Conservation (phyloP, 768 basidiomycete species). For the Podaxis sp. region DNA sequence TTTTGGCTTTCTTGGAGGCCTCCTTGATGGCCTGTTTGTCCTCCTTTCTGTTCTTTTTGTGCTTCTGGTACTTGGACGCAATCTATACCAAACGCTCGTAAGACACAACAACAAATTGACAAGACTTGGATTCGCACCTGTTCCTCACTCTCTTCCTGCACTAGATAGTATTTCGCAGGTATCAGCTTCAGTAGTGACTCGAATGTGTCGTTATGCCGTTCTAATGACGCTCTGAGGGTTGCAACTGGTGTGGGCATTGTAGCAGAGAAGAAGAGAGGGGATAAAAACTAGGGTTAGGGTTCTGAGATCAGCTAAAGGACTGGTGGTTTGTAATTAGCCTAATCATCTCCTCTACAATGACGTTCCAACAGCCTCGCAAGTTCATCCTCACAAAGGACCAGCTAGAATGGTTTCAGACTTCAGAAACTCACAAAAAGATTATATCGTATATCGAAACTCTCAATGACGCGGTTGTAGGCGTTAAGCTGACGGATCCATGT, state of each 20-base stretch:
- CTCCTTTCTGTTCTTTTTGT: slow-evolving; percentile 81
- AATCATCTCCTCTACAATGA: slow-evolving; percentile 17
- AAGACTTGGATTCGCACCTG: slow-evolving; percentile 39
- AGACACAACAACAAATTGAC: background rate
- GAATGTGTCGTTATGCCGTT: slow-evolving; percentile 83
- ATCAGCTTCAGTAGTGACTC: slow-evolving; percentile 81
- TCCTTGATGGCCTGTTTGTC: slow-evolving; percentile 87
- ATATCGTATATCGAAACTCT: slow-evolving; percentile 67
- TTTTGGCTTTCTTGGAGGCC: slow-evolving; percentile 82
- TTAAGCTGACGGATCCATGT: slow-evolving; percentile 68
- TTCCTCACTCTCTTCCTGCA: slow-evolving; percentile 60
- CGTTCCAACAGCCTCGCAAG: slow-evolving; percentile 58
- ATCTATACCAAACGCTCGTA: slow-evolving; percentile 25
- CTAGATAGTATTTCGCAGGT: slow-evolving; percentile 85
- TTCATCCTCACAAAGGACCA: slow-evolving; percentile 73
- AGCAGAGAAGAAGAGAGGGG: background rate
- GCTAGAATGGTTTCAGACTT: slow-evolving; percentile 76
- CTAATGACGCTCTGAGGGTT: slow-evolving; percentile 58
- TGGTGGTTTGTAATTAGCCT: background rate
- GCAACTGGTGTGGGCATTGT: slow-evolving; percentile 46
- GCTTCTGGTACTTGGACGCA: slow-evolving; percentile 74
- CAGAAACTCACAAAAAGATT: slow-evolving; percentile 63
- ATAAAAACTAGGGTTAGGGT: slow-evolving; percentile 9
- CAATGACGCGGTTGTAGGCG: slow-evolving; percentile 70
- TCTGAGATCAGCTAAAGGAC: background rate